A percentile compares a stretch with the other conserved stretches of the same genome.
Evolutionary conservation across 345 rosid genomes (phyloP).

Genomic region (Linum lewisii): DNA sequence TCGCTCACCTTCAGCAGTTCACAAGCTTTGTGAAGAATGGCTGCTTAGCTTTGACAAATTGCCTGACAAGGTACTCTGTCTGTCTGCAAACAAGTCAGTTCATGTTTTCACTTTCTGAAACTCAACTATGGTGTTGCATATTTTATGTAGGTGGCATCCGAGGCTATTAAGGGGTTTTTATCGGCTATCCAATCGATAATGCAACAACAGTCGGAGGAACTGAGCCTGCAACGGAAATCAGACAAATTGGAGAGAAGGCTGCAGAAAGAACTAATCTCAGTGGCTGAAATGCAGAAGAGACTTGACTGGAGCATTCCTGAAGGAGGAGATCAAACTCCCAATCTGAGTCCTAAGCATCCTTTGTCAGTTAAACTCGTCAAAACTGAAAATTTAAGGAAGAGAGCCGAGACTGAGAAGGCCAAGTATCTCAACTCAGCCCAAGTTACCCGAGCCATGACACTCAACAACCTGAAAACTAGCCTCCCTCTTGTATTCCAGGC

Average conservation of each 20-base stretch:
- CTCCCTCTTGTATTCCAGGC: conserved; percentile 73
- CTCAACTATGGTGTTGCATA: background rate
- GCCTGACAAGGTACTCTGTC: conserved; percentile 57
- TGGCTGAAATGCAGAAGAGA: conserved; percentile 56
- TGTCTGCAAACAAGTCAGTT: background rate
- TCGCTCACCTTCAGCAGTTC: conserved; percentile 32
- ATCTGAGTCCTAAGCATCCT: conserved; percentile 56
- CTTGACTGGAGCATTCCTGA: conserved; percentile 26
- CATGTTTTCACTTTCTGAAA: background rate
- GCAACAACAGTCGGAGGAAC: conserved; percentile 54
- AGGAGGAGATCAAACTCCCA: conserved; percentile 22
- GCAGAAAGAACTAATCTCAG: conserved; percentile 45
- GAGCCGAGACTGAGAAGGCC: conserved; percentile 43
- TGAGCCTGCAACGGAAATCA: conserved; percentile 40
- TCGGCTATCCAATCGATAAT: conserved; percentile 44
- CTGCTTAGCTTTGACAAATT: conserved; percentile 46
- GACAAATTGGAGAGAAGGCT: conserved; percentile 54
- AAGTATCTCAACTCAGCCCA: conserved; percentile 41
- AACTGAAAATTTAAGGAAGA: conserved; percentile 44
- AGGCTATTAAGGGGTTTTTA: conserved; percentile 54
- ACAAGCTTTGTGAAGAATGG: conserved; percentile 61
- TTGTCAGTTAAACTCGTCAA: conserved; percentile 50
- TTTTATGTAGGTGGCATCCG: conserved; percentile 49
- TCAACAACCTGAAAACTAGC: conserved; percentile 57
- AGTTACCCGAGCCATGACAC: conserved; percentile 46